A percentile compares a stretch with the other conserved stretches of the same genome.
These are phyloP conservation scores for Gilbertella persicaria DNA, from an alignment of 371 early-diverging fungal genomes.

Conservation along the genomic window DNA sequence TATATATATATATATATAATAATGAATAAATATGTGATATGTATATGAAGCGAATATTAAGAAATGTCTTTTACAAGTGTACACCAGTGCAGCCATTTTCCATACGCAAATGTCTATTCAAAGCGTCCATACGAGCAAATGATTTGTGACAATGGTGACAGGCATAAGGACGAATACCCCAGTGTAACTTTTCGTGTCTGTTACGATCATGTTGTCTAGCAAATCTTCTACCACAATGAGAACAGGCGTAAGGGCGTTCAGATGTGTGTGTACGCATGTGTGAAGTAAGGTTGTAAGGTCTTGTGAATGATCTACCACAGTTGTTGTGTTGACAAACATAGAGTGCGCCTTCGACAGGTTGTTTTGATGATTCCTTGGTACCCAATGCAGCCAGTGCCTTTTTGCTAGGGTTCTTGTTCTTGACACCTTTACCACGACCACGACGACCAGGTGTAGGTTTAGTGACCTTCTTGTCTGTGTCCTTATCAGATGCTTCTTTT, in stretches of 20 bases:
- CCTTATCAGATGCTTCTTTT: constrained; percentile 1
- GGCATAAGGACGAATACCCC: constrained; percentile 51
- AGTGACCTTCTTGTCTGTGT: constrained; percentile 13
- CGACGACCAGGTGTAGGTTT: constrained; percentile 20
- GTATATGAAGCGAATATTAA: neutral
- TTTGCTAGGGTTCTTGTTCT: constrained; percentile 16
- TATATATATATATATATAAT: neutral
- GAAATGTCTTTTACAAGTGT: constrained; percentile 4
- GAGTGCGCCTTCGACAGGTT: constrained; percentile 15
- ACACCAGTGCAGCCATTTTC: constrained; percentile 54
- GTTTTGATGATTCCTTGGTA: constrained; percentile 11
- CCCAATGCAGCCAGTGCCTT: constrained; percentile 11
- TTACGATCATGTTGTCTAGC: constrained; percentile 56
- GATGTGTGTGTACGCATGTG: constrained; percentile 70
- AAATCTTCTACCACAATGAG: constrained; percentile 45
- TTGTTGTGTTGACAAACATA: constrained; percentile 41
- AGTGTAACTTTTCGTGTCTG: constrained; percentile 53
- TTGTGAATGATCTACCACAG: constrained; percentile 68
- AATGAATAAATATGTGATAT: neutral
- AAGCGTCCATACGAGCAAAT: constrained; percentile 64
- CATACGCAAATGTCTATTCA: constrained; percentile 65
- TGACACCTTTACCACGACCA: constrained; percentile 30
- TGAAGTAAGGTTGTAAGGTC: constrained; percentile 73
- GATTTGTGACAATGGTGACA: constrained; percentile 47
- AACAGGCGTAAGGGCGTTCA: constrained; percentile 45